Percentiles rank a stretch among this genome's conserved stretches.
phyloP scores from a whole-genome alignment of 164 flowering plant genomes.

The Nelumbo lutea region DNA sequence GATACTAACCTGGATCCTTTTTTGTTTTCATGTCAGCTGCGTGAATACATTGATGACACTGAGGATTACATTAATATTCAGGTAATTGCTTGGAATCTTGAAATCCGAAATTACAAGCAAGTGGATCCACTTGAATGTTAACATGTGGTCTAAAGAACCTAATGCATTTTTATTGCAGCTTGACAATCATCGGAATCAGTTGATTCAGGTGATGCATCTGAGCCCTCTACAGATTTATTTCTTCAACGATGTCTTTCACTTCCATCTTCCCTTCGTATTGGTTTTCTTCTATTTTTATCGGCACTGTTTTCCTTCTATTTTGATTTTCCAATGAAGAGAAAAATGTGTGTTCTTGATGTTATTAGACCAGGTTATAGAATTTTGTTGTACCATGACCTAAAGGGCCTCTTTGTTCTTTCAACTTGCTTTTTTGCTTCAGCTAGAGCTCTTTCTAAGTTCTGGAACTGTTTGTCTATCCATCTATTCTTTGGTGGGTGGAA shows the following conservation, averaged over 20 bases:
- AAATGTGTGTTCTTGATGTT: background rate
- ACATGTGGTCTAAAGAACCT: background rate
- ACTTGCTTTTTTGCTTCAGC: constrained; percentile 35
- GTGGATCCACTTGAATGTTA: background rate
- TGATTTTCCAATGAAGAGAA: too few species aligned
- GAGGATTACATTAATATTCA: constrained; percentile 98
- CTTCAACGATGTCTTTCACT: background rate
- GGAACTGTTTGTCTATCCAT: constrained; percentile 77
- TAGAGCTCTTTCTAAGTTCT: constrained; percentile 86
- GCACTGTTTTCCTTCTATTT: too few species aligned
- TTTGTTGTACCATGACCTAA: background rate
- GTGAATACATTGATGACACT: constrained; percentile 95
- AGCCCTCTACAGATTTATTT: background rate
- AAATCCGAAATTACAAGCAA: background rate
- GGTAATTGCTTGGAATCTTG: constrained; percentile 34
- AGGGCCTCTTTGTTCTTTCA: background rate
- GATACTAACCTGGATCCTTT: background rate
- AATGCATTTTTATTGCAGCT: constrained; percentile 49
- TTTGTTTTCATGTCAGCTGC: constrained; percentile 41
- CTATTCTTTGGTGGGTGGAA: constrained; percentile 77
- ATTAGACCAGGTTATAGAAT: background rate
- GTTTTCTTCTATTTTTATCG: background rate
- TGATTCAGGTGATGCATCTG: constrained; percentile 67
- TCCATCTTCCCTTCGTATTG: background rate
- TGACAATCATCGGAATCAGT: constrained; percentile 93